Conservation (phyloP, 2,329 filamentous ascomycete genomes). For the Claviceps digitariae region DNA sequence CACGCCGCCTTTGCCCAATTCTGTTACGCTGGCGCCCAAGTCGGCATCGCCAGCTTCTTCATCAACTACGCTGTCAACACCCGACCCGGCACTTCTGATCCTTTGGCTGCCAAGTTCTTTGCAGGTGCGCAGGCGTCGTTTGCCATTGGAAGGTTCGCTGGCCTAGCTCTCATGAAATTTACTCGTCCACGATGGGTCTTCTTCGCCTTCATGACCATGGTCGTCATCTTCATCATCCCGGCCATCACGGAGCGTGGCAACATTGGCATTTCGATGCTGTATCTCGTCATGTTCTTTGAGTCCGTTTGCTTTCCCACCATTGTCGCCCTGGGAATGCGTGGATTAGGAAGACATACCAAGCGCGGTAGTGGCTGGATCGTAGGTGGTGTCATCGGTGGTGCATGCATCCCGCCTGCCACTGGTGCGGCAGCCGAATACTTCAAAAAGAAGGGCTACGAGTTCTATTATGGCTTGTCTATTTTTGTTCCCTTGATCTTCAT, state of each 20-base stretch:
- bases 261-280: slow-evolving; percentile 46
- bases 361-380: slow-evolving; percentile 58
- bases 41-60: slow-evolving; percentile 53
- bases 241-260: slow-evolving; percentile 33
- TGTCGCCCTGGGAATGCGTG: slow-evolving; percentile 62
- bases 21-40: slow-evolving; percentile 63
- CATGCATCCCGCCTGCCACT: slow-evolving; percentile 58
- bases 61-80: slow-evolving; percentile 60
- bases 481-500: slow-evolving; percentile 51
- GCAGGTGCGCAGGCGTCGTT: slow-evolving; percentile 64
- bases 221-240: slow-evolving; percentile 47
- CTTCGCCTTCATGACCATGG: slow-evolving; percentile 47
- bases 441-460: background rate
- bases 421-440: slow-evolving; percentile 53
- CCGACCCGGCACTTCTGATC: slow-evolving; percentile 32
- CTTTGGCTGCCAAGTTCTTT: slow-evolving; percentile 51
- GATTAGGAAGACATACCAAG: slow-evolving; percentile 64
- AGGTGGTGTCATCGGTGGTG: slow-evolving; percentile 58
- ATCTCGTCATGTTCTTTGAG: slow-evolving; percentile 64
- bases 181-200: slow-evolving; percentile 55
- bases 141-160: slow-evolving; percentile 57
- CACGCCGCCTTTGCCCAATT: slow-evolving; percentile 66
- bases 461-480: slow-evolving; percentile 47
- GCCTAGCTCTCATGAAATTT: slow-evolving; percentile 53
- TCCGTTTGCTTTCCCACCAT: slow-evolving; percentile 73